Evolutionary conservation across 2,329 filamentous ascomycete species (phyloP).

Genomic region (Lecanosticta acicola): DNA sequence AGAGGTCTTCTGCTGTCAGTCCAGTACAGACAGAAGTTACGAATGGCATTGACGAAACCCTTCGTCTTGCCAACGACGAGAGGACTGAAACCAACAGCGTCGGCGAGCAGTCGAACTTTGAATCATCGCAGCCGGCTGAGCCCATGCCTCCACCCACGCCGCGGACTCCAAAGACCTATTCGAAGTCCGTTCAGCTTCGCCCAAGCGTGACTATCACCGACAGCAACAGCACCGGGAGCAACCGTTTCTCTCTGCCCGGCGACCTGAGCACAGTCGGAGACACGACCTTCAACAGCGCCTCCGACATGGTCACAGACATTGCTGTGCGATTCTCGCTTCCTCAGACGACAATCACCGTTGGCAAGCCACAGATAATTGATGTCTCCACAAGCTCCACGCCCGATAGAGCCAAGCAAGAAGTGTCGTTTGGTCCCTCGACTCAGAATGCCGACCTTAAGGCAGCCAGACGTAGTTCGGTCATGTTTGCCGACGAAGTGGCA

Average conservation of each 20-base stretch:
- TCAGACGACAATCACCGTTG: conserved; percentile 32
- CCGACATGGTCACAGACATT: conserved; percentile 34
- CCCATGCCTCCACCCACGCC: conserved; percentile 25
- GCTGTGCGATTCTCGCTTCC: conserved; percentile 36
- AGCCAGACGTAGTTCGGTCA: conserved; percentile 25
- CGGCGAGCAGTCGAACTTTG: conserved; percentile 3
- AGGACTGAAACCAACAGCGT: conserved; percentile 8
- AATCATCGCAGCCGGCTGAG: conserved; percentile 14
- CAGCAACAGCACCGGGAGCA: conserved; percentile 21
- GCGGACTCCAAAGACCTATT: conserved; percentile 29
- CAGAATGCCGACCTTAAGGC: conserved; percentile 13
- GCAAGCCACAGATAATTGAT: conserved; percentile 32
- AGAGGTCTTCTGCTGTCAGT: conserved; percentile 31
- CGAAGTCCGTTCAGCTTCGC: conserved; percentile 31
- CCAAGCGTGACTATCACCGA: conserved; percentile 19
- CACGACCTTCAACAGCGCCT: conserved; percentile 27
- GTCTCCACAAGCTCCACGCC: conserved; percentile 29
- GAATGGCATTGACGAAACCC: conserved; percentile 27
- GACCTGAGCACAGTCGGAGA: conserved; percentile 30
- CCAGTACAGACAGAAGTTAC: conserved; percentile 28
- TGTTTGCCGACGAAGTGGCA: conserved; percentile 32
- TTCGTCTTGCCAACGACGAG: conserved; percentile 14
- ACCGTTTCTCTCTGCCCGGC: conserved; percentile 29
- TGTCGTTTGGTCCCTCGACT: conserved; percentile 14
- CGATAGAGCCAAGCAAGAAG: conserved; percentile 19